Evolutionary conservation across 2,329 filamentous ascomycete species (phyloP).

Genomic region (Colletotrichum endophyticum): DNA sequence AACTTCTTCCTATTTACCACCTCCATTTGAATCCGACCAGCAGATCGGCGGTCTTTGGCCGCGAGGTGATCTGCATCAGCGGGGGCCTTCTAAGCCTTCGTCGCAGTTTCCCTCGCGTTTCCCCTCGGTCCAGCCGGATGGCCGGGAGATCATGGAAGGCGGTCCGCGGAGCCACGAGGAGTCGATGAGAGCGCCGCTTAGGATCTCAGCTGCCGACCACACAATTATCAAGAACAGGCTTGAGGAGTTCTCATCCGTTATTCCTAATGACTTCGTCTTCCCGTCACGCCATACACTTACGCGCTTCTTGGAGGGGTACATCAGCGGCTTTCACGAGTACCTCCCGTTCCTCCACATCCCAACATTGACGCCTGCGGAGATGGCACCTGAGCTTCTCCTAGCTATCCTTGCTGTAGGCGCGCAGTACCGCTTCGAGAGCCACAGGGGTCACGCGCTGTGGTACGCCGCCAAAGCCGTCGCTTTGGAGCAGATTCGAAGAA

Average conservation of each 20-base stretch:
- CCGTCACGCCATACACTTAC: slow-evolving; percentile 73
- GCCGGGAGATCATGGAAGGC: slow-evolving; percentile 47
- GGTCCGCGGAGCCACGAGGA: slow-evolving; percentile 45
- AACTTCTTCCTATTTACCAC: slow-evolving; percentile 57
- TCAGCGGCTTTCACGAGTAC: slow-evolving; percentile 67
- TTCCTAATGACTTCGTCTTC: slow-evolving; percentile 68
- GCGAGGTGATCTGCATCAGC: slow-evolving; percentile 42
- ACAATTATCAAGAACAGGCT: slow-evolving; percentile 62
- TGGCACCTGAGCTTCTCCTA: slow-evolving; percentile 71
- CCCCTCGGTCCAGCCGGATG: slow-evolving; percentile 57
- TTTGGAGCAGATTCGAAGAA: slow-evolving; percentile 61
- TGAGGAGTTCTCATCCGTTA: slow-evolving; percentile 64
- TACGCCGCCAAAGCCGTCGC: slow-evolving; percentile 65
- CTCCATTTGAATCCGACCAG: slow-evolving; percentile 59
- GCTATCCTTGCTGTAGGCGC: slow-evolving; percentile 72
- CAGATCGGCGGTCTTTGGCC: slow-evolving; percentile 57
- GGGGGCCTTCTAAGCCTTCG: slow-evolving; percentile 50
- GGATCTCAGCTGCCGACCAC: slow-evolving; percentile 60
- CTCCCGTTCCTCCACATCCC: slow-evolving; percentile 69
- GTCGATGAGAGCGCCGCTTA: slow-evolving; percentile 41
- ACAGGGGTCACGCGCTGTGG: slow-evolving; percentile 64
- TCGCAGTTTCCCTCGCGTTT: slow-evolving; percentile 61
- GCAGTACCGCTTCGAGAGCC: slow-evolving; percentile 67
- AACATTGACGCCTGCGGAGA: slow-evolving; percentile 66
- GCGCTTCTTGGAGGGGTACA: slow-evolving; percentile 73